Percentiles rank a stretch among this genome's conserved stretches.
phyloP scores from a whole-genome alignment of 2,329 filamentous ascomycete species.

The Alternaria incomplexa region DNA sequence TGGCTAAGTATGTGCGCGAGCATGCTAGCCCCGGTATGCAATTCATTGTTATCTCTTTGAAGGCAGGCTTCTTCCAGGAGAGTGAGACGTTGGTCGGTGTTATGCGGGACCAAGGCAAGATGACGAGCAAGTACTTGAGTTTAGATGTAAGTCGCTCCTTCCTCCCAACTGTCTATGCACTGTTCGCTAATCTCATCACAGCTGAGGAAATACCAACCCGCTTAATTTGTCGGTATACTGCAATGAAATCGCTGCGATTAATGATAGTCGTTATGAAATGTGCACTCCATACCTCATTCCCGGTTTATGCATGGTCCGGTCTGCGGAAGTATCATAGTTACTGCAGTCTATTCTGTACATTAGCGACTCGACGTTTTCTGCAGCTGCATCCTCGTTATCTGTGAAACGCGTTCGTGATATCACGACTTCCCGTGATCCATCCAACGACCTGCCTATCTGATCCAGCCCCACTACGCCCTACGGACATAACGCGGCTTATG shows the following conservation, averaged over 20 bases:
- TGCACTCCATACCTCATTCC: background rate
- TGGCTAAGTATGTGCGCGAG: slow-evolving; percentile 94
- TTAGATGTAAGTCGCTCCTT: slow-evolving; percentile 77
- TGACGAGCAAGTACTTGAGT: slow-evolving; percentile 88
- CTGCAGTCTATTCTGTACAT: background rate
- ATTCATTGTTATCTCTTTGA: slow-evolving; percentile 97
- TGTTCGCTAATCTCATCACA: background rate
- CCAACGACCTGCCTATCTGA: background rate
- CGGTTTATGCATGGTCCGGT: background rate
- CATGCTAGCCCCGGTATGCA: slow-evolving; percentile 98
- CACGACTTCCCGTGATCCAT: background rate
- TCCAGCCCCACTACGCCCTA: background rate
- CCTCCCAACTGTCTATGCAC: too few relatives aligned
- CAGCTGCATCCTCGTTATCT: background rate
- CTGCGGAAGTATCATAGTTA: background rate
- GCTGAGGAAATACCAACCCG: background rate
- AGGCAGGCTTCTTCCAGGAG: slow-evolving; percentile 93
- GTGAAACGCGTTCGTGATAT: background rate
- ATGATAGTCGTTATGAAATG: background rate
- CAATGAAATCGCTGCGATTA: background rate
- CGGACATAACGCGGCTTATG: background rate
- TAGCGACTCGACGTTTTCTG: background rate
- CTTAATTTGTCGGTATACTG: background rate
- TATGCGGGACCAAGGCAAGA: slow-evolving; percentile 91
- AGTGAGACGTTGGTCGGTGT: slow-evolving; percentile 95